Evolutionary conservation across 2,329 filamentous ascomycete genomes (phyloP).

Genomic region (Colletotrichum costaricense): DNA sequence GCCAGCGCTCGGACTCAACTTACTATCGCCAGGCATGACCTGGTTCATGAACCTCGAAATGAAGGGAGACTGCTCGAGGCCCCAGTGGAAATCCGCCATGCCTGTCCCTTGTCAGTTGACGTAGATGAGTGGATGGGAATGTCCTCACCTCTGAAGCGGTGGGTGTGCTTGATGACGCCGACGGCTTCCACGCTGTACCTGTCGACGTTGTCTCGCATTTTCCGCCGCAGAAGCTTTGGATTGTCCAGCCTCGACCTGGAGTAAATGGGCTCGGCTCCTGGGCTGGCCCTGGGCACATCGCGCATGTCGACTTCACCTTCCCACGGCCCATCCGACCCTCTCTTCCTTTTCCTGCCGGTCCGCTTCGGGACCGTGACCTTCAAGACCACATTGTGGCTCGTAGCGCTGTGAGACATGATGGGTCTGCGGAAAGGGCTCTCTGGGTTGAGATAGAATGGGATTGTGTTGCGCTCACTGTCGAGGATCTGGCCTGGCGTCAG

Average conservation of each 20-base stretch:
- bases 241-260: constrained; percentile 63
- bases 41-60: constrained; percentile 77
- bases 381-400: constrained; percentile 85
- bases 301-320: constrained; percentile 53
- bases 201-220: constrained; percentile 76
- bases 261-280: constrained; percentile 43
- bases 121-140: neutral
- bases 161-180: constrained; percentile 80
- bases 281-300: constrained; percentile 33
- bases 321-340: constrained; percentile 78
- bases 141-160: constrained; percentile 80
- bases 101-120: constrained; percentile 49
- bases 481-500: constrained; percentile 50
- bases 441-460: constrained; percentile 81
- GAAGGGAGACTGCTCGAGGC: constrained; percentile 75
- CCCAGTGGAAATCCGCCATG: constrained; percentile 88
- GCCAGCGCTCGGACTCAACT: constrained; percentile 9
- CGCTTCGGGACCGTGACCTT: constrained; percentile 88
- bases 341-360: constrained; percentile 87
- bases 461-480: constrained; percentile 60
- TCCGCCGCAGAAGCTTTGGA: constrained; percentile 67
- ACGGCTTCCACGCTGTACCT: constrained; percentile 77
- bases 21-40: constrained; percentile 78
- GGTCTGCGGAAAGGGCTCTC: constrained; percentile 84
- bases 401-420: constrained; percentile 79